Evolutionary conservation across 805 yeast genomes (phyloP), one percentile per base, ranked within the genome.

Genomic region (Starmerella khaoyaiensis): DNA sequence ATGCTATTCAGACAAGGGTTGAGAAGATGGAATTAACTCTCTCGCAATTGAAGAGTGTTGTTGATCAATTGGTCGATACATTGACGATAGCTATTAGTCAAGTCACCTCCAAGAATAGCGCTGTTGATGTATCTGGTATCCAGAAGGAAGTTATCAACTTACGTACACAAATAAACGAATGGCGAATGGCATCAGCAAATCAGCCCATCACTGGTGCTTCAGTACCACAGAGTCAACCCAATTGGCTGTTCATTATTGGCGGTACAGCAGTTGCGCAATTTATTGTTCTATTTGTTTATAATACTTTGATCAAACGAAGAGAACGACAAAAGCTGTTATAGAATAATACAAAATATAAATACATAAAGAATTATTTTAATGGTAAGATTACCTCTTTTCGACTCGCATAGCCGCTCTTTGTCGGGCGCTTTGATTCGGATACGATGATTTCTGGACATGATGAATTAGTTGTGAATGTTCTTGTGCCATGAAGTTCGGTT

Each of bases 11-110:
- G 19, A 42, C 46, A 7, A 25, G 33, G 10, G 16, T 42, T 16
- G 42, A 38, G 29, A 28, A 25, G 22, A 24, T 42, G 24, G 40
- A 39, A 16, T 15, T 31, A 28, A 39, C 32, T 35, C 24, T 39
- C 5, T 19, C 16, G 31, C 40, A 39, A 14, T 23, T 39, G 11
- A 35, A 39, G 26, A 42, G 46, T 28, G 39, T 29, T 17, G 36
- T 42, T 10, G 39, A 35, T 26, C 43, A 44, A 41, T 41, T 41
- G 15, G 42, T 28, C 18, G 41, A 44, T 17, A 37, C 46, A 14
- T 20, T 38, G 35, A 24, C 37, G 15, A 6, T 39, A 10, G 38
- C 46, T 11, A 21, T 41, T 24, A 28, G 15, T 22, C 28, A 27
- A 21, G 15, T 5, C 16, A 15, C 26, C 34, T 10, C 42, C 33